Evolutionary conservation across 805 yeast species (phyloP).

Genomic region (Groenewaldozyma salmanticensis): DNA sequence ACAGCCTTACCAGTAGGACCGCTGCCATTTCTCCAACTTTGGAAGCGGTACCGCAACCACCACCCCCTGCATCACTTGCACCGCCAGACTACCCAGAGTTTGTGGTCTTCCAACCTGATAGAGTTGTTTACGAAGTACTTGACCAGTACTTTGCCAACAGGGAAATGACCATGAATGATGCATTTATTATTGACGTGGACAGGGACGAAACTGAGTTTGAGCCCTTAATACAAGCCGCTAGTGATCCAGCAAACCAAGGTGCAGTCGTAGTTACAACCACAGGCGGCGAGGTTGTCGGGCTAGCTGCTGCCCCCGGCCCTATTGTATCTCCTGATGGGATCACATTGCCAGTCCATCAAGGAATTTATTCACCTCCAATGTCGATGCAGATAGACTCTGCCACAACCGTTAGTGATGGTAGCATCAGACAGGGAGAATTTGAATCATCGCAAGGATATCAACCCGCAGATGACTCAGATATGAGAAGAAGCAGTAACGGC

Average conservation of each 20-base stretch:
- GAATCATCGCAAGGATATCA: not conserved
- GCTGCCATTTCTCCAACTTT: too few relatives aligned
- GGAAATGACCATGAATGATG: constrained; percentile 19
- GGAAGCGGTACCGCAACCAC: too few relatives aligned
- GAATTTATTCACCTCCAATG: not conserved
- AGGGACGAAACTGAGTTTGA: not conserved
- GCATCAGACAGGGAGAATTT: too few relatives aligned
- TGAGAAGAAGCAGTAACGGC: not conserved
- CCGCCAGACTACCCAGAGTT: not conserved
- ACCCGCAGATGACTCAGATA: too few relatives aligned
- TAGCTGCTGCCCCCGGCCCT: not conserved
- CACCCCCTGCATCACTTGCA: not conserved
- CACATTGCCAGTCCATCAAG: not conserved
- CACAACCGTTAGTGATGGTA: not conserved
- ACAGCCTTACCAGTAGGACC: not conserved
- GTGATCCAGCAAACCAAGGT: not conserved
- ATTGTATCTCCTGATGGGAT: not conserved
- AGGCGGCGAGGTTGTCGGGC: not conserved
- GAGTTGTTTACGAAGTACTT: constrained; percentile 11
- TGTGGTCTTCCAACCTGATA: constrained; percentile 17
- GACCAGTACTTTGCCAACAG: constrained; percentile 14
- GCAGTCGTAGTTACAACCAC: not conserved
- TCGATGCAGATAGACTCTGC: not conserved
- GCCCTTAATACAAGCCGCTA: not conserved
- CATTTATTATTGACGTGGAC: constrained; percentile 11